These are phyloP conservation scores for Betula pendula DNA, from an alignment of 306 rosid species.

Conservation along the genomic window DNA sequence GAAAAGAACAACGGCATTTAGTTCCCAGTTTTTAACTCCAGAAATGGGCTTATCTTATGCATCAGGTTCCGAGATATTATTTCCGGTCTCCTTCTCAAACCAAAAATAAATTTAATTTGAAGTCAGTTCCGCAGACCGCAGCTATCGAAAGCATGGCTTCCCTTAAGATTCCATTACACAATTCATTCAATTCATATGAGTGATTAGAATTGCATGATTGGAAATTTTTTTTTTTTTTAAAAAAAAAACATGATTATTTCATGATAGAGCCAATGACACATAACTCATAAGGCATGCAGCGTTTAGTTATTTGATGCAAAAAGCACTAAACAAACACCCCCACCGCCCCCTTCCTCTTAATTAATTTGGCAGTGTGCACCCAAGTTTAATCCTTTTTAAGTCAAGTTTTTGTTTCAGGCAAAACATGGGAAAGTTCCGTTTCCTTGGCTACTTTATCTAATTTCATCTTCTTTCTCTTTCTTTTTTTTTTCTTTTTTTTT, in stretches of 20 bases:
- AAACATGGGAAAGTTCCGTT: too few relatives aligned
- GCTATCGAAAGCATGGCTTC: neutral
- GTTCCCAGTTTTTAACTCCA: neutral
- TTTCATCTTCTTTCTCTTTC: too few relatives aligned
- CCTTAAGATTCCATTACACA: neutral
- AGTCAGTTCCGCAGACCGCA: neutral
- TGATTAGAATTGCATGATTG: neutral
- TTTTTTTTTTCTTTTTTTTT: too few relatives aligned
- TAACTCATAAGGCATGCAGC: neutral
- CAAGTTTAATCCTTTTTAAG: neutral
- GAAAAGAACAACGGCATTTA: neutral
- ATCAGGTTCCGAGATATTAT: too few relatives aligned
- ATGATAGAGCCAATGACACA: neutral
- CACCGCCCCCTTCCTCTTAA: neutral
- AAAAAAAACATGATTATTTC: constrained; percentile 1
- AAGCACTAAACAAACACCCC: neutral
- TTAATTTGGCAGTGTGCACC: neutral
- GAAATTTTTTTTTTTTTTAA: neutral
- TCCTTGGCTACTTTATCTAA: too few relatives aligned
- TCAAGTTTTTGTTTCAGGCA: neutral
- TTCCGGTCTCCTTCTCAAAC: too few relatives aligned
- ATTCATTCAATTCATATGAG: neutral
- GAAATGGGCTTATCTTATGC: neutral
- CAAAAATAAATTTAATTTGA: too few relatives aligned
- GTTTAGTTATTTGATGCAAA: neutral